Evolutionary conservation across 371 early-diverging fungal species (phyloP).

Genomic region (Apophysomyces ossiformis): DNA sequence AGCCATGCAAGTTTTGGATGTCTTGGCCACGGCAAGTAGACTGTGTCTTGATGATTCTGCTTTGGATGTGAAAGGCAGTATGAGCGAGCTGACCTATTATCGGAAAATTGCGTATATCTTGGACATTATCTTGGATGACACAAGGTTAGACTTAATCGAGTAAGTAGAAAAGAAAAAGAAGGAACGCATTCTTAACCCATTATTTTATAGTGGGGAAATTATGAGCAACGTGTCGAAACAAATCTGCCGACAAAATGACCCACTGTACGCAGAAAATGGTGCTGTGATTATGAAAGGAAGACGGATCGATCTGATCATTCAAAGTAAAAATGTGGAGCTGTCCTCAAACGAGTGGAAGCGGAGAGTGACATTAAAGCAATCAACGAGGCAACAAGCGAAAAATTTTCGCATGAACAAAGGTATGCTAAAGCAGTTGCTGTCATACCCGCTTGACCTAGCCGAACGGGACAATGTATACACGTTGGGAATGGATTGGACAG

Average conservation of each 20-base stretch:
- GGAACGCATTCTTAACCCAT: not conserved
- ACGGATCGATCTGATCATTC: constrained; percentile 1
- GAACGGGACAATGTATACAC: not conserved
- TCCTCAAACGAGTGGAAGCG: not conserved
- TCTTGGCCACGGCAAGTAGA: not conserved
- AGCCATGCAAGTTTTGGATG: not conserved
- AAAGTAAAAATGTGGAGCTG: not conserved
- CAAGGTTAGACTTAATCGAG: constrained; percentile 6
- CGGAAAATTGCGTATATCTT: not conserved
- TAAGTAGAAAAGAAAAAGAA: constrained; percentile 2
- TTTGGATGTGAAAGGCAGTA: not conserved
- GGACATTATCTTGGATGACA: constrained; percentile 11
- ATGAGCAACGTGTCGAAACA: not conserved
- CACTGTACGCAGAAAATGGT: not conserved
- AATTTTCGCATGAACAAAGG: not conserved
- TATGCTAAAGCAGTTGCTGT: not conserved
- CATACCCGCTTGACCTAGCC: not conserved
- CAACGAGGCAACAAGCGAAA: not conserved
- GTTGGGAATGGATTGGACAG: not conserved
- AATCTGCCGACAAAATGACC: not conserved
- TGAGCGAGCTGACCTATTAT: constrained; percentile 9
- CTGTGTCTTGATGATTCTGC: not conserved
- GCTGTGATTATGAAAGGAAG: not conserved
- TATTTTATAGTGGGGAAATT: not conserved
- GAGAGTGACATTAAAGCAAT: not conserved